Base-by-base conservation (phyloP, 768 basidiomycete genomes). In the Rhizopogon sp. region DNA sequence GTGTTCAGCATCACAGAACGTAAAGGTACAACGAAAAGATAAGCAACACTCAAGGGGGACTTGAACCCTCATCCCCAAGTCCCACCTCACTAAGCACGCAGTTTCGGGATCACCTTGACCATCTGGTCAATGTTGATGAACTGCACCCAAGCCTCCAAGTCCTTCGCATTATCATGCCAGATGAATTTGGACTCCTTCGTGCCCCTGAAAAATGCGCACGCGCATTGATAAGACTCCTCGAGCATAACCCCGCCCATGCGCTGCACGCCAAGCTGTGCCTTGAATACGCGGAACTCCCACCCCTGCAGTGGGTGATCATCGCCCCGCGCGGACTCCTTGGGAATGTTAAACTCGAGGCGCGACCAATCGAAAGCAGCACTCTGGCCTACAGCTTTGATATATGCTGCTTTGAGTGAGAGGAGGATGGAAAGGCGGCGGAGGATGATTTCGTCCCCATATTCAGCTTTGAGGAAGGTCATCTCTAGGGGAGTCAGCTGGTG, bases 261-360 rank as follows among this genome's bases (percentile, higher is more conserved):
- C 11, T 81, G 80, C 3, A 90, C 84, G 14, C 86, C 88, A 14
- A 92, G 78, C 52, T 82, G 80, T 13, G 87, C 81, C 54, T 79
- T 79, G 79, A 88, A 93, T 41, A 93, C 74, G 7, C 91, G 81
- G 70, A 93, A 92, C 66, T 93, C 91, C 91, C 91, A 93, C 0
- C 91, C 91, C 17, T 77, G 75, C 0, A 93, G 74, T 1, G 81
- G 79, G 43, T 81, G 79, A 5, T 83, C 82, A 66, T 93, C 91
- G 2, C 86, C 87, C 1, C 71, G 76, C 6, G 85, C 87, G 3
- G 70, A 76, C 58, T 81, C 73, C 39, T 78, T 78, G 60, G 85
- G 76, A 45, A 92, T 79, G 68, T 91, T 82, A 75, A 91, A 90
- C 60, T 92, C 88, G 58, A 93, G 82, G 2, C 90, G 84, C 5